Percentiles rank a stretch among this genome's conserved stretches.
phyloP scores from a whole-genome alignment of 345 rosid genomes.

The Boechera retrofracta region DNA sequence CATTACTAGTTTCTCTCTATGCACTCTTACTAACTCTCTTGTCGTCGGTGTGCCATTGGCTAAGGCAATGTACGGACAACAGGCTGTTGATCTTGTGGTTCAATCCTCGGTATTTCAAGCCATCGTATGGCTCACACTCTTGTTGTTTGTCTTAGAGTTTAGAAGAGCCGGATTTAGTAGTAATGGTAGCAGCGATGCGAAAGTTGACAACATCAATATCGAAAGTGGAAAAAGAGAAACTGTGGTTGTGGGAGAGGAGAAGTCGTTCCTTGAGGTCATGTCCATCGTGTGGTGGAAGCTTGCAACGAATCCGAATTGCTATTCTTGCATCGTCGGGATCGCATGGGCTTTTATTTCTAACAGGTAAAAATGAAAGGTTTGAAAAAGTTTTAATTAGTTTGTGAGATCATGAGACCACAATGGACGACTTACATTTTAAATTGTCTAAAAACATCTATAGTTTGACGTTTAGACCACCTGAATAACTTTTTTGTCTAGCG shows the following conservation, averaged over 20 bases:
- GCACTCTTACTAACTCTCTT: slow-evolving; percentile 68
- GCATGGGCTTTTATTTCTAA: slow-evolving; percentile 76
- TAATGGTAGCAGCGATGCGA: background rate
- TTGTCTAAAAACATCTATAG: background rate
- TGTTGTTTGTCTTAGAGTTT: slow-evolving; percentile 73
- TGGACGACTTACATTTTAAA: background rate
- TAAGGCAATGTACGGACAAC: slow-evolving; percentile 75
- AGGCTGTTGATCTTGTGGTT: slow-evolving; percentile 77
- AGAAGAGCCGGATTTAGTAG: slow-evolving; percentile 46
- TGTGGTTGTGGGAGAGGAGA: slow-evolving; percentile 25
- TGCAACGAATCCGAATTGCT: slow-evolving; percentile 68
- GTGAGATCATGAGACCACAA: background rate
- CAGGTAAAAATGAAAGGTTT: slow-evolving; percentile 47
- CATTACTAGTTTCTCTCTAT: slow-evolving; percentile 76
- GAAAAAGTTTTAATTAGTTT: background rate
- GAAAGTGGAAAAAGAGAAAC: slow-evolving; percentile 27
- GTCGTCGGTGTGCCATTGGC: slow-evolving; percentile 78
- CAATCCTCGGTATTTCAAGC: slow-evolving; percentile 72
- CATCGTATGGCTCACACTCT: slow-evolving; percentile 72
- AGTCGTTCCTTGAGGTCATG: slow-evolving; percentile 54
- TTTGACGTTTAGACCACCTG: background rate
- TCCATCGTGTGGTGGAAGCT: slow-evolving; percentile 65
- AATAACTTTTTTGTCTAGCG: background rate
- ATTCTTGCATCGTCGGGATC: slow-evolving; percentile 75
- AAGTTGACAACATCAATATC: slow-evolving; percentile 31